phyloP scores from a whole-genome alignment of 768 basidiomycete genomes.

The Mycena amicta region DNA sequence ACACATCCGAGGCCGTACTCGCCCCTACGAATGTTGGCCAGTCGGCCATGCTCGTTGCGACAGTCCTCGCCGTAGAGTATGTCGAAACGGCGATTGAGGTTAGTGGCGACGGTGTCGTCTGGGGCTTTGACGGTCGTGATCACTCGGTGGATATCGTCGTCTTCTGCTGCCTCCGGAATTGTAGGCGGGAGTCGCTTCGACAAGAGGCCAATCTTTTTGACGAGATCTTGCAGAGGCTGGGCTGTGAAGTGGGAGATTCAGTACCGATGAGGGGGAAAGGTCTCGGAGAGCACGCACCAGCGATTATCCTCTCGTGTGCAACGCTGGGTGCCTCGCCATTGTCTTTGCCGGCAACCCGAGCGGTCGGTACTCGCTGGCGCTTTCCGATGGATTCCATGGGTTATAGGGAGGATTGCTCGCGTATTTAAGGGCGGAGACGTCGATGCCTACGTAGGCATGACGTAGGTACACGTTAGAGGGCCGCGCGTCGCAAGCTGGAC shows the following conservation, averaged over 20 bases:
- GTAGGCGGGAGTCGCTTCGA: not conserved
- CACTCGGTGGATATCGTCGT: conserved; percentile 11
- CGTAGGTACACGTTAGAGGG: not conserved
- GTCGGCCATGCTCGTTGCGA: conserved; percentile 8
- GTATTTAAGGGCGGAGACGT: not conserved
- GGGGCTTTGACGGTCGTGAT: conserved; percentile 4
- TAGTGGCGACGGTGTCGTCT: conserved; percentile 6
- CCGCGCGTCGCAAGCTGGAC: not conserved
- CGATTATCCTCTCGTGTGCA: not conserved
- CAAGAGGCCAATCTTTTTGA: not conserved
- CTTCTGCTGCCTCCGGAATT: not conserved
- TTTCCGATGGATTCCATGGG: not conserved
- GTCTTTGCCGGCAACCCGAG: not conserved
- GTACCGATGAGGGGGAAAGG: not conserved
- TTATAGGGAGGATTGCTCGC: not conserved
- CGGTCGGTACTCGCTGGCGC: not conserved
- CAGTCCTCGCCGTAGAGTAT: conserved; percentile 21
- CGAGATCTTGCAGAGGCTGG: not conserved
- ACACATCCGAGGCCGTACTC: conserved; percentile 6
- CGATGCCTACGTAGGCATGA: not conserved
- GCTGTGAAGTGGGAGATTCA: not conserved
- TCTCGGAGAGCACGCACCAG: not conserved
- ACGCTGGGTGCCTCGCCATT: not conserved
- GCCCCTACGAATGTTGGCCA: conserved; percentile 14
- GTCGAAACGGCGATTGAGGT: conserved; percentile 22